These are phyloP conservation scores for Epicoccum nigrum DNA, from an alignment of 2,329 filamentous ascomycete species.

Conservation along the genomic window DNA sequence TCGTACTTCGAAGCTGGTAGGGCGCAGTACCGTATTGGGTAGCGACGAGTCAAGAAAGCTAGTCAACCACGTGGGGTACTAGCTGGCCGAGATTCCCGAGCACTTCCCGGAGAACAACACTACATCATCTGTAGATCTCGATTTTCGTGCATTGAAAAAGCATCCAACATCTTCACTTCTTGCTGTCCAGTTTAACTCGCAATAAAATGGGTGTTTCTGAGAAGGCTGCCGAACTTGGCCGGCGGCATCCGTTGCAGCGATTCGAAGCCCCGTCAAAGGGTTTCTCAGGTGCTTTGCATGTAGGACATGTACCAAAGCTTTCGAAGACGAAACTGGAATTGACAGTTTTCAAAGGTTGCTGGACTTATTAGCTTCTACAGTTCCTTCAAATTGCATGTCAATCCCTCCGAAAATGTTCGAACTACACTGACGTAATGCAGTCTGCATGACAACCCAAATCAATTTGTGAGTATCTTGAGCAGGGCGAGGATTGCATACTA, in stretches of 20 bases:
- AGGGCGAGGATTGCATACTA: too few relatives aligned
- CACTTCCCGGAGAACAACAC: not conserved
- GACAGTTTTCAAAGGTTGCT: constrained; percentile 29
- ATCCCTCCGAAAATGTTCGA: not conserved
- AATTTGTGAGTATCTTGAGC: constrained; percentile 25
- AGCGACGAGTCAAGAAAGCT: not conserved
- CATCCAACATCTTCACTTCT: not conserved
- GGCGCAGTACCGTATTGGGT: too few relatives aligned
- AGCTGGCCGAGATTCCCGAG: not conserved
- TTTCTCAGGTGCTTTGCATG: constrained; percentile 68
- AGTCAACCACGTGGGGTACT: constrained; percentile 7
- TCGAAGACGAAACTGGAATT: too few relatives aligned
- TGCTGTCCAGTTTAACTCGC: not conserved
- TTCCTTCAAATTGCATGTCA: constrained; percentile 50
- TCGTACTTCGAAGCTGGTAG: too few relatives aligned
- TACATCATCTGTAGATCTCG: not conserved
- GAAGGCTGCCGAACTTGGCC: constrained; percentile 34
- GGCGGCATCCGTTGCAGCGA: constrained; percentile 68
- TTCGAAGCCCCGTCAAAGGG: constrained; percentile 69
- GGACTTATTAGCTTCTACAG: constrained; percentile 54
- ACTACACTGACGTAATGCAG: constrained; percentile 32
- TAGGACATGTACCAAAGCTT: constrained; percentile 31
- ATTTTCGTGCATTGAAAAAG: not conserved
- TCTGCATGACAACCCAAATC: constrained; percentile 38
- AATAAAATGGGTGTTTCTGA: constrained; percentile 24